A percentile compares a stretch with the other conserved stretches of the same genome.
Conservation (phyloP, 2,329 filamentous ascomycete species). For the Bipolaris oryzae region DNA sequence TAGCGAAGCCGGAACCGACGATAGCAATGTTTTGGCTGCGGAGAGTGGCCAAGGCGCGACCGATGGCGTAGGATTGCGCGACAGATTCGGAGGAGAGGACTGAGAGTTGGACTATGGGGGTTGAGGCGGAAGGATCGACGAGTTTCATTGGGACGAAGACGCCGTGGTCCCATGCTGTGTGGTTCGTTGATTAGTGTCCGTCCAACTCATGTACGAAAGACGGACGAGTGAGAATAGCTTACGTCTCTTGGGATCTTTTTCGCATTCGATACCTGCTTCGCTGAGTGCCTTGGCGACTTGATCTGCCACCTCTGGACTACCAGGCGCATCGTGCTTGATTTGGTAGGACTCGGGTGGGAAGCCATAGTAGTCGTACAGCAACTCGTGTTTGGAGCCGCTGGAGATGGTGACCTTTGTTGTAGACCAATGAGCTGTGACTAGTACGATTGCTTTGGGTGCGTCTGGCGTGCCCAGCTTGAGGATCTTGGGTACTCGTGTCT, state of each 20-base stretch:
- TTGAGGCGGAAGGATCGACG: conserved; percentile 58
- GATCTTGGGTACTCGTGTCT: conserved; percentile 60
- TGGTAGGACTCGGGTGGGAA: conserved; percentile 63
- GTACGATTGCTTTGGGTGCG: conserved; percentile 59
- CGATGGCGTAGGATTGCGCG: conserved; percentile 58
- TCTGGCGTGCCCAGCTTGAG: conserved; percentile 60
- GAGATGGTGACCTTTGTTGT: conserved; percentile 59
- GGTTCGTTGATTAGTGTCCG: no score
- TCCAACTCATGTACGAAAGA: no score
- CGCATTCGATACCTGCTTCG: conserved; percentile 53
- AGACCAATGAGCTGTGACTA: conserved; percentile 66
- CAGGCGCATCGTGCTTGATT: conserved; percentile 63
- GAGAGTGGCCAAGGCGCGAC: conserved; percentile 58
- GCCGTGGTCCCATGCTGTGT: conserved; percentile 63
- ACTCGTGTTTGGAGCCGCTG: conserved; percentile 53
- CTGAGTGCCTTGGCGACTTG: conserved; percentile 56
- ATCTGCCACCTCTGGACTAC: conserved; percentile 60
- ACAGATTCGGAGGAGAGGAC: conserved; percentile 61
- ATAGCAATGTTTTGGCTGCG: conserved; percentile 63
- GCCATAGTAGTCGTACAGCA: conserved; percentile 66
- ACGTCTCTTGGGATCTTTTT: conserved; percentile 44
- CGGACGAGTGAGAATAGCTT: conserved; percentile 8
- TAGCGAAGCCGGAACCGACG: conserved; percentile 65
- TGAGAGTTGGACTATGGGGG: conserved; percentile 64
- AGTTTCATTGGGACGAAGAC: conserved; percentile 65